A percentile compares a stretch with the other conserved stretches of the same genome.
These are phyloP conservation scores for Septoria linicola DNA, from an alignment of 2,329 filamentous ascomycete species.

Conservation along the genomic window DNA sequence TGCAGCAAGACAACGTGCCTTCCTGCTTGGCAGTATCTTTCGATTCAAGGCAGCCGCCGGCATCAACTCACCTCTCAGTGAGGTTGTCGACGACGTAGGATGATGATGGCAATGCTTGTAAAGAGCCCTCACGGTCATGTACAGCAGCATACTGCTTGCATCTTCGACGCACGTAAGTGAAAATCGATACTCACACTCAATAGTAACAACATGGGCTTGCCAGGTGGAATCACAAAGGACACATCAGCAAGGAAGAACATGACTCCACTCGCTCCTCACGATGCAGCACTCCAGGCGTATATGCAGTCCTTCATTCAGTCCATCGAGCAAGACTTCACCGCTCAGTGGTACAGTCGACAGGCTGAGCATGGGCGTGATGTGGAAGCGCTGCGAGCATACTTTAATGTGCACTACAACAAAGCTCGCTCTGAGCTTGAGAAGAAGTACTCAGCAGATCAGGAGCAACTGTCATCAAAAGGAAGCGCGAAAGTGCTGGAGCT, in stretches of 20 bases:
- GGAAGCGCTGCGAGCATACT: not conserved
- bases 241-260: not conserved
- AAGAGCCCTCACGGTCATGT: too few species aligned
- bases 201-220: constrained; percentile 1
- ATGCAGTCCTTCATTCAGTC: constrained; percentile 1
- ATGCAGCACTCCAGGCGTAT: constrained; percentile 3
- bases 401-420: not conserved
- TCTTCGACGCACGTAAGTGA: too few species aligned
- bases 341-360: not conserved
- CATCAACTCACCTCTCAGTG: too few species aligned
- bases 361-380: not conserved
- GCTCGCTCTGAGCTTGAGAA: not conserved
- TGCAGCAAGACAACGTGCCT: too few species aligned
- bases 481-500: not conserved
- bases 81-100: too few species aligned
- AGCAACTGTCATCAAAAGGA: not conserved
- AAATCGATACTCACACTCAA: not conserved
- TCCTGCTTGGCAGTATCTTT: too few species aligned
- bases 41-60: not conserved
- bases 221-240: constrained; percentile 1
- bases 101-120: too few species aligned
- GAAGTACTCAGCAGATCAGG: not conserved
- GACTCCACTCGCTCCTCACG: not conserved
- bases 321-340: not conserved
- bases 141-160: too few species aligned